phyloP scores from a whole-genome alignment of 179 eudicot genomes.

The Amaranthus tricolor region DNA sequence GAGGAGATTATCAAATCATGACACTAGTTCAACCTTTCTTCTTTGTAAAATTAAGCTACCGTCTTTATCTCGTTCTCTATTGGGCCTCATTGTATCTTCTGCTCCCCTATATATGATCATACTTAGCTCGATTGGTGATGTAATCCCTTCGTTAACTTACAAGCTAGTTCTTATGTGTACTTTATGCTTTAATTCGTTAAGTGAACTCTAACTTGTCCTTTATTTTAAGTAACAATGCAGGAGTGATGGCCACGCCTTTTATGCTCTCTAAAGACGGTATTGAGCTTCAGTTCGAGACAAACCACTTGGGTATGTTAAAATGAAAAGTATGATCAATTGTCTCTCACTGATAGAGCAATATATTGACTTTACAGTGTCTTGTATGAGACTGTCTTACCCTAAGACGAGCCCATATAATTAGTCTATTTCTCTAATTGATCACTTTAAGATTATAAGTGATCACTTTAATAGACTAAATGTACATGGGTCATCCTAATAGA shows the following conservation, averaged over 20 bases:
- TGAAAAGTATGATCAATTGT: neutral
- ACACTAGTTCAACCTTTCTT: too few species aligned
- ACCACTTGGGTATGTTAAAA: slow-evolving; percentile 59
- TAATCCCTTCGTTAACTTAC: neutral
- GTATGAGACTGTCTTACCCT: too few species aligned
- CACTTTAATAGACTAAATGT: too few species aligned
- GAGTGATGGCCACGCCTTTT: slow-evolving; percentile 64
- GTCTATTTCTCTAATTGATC: too few species aligned
- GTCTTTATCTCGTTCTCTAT: neutral
- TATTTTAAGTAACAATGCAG: slow-evolving; percentile 76
- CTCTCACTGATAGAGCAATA: neutral
- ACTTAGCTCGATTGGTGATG: neutral
- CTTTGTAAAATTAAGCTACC: neutral
- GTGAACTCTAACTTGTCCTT: slow-evolving; percentile 17
- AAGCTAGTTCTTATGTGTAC: neutral
- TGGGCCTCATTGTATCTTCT: neutral
- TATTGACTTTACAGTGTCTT: neutral
- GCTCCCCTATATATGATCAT: neutral
- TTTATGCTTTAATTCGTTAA: slow-evolving; percentile 9
- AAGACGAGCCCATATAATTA: too few species aligned
- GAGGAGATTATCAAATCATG: too few species aligned
- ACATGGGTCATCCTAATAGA: too few species aligned
- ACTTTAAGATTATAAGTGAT: too few species aligned
- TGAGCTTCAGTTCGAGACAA: slow-evolving; percentile 85
- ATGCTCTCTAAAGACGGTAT: slow-evolving; percentile 64